Conservation (phyloP, 768 basidiomycete species). For the Chalciporus sphaerocephalus region DNA sequence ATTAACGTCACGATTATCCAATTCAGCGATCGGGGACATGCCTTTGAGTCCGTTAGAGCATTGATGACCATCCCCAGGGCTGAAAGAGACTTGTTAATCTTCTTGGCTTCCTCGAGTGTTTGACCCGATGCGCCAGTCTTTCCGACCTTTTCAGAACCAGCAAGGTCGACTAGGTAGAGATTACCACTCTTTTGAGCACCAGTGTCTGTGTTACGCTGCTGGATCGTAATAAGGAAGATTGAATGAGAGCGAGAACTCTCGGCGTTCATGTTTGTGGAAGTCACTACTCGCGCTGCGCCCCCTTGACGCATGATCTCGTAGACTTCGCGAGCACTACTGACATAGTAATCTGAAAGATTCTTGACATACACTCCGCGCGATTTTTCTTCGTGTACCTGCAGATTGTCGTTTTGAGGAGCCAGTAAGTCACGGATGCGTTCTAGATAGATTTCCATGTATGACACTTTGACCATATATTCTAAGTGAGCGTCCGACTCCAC, state of each 20-base stretch:
- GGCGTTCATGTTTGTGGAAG: constrained; percentile 98
- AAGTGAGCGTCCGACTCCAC: constrained; percentile 91
- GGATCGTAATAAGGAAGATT: constrained; percentile 96
- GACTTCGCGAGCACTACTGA: constrained; percentile 90
- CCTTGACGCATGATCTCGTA: constrained; percentile 99
- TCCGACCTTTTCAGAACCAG: constrained; percentile 98
- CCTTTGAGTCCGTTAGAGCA: constrained; percentile 94
- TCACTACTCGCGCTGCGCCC: constrained; percentile 84
- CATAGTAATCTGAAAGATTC: constrained; percentile 95
- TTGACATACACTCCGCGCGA: constrained; percentile 97
- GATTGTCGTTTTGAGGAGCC: constrained; percentile 95
- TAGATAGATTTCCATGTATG: constrained; percentile 99
- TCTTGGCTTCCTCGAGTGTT: constrained; percentile 98
- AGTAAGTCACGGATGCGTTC: constrained; percentile 94
- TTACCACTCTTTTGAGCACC: constrained; percentile 97
- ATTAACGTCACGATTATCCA: constrained; percentile 5
- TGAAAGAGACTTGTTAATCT: constrained; percentile 98
- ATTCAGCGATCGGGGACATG: constrained; percentile 30
- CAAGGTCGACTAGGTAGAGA: constrained; percentile 94
- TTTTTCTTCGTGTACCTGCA: constrained; percentile 98
- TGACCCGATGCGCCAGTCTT: constrained; percentile 99
- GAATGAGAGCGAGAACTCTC: constrained; percentile 99
- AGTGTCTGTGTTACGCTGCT: constrained; percentile 93
- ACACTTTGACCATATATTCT: constrained; percentile 98
- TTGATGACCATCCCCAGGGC: constrained; percentile 99